Evolutionary conservation across 305 asterid genomes (phyloP).

Genomic region (Euphrasia arctica): DNA sequence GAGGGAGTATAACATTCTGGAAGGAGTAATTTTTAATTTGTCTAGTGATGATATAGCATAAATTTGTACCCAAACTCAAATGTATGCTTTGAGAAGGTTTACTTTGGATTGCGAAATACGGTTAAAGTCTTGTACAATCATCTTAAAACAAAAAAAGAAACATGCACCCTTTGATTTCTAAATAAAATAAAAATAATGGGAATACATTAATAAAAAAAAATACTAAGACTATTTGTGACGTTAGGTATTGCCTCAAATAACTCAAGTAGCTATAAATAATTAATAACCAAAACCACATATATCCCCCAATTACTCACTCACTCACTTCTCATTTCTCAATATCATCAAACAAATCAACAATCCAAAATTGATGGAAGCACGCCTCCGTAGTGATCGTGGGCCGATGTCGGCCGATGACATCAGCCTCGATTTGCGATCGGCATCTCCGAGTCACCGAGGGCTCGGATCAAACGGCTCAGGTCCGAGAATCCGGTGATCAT

Average conservation of each 20-base stretch:
- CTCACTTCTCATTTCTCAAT: background rate
- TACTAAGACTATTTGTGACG: background rate
- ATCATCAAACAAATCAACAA: no score
- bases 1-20: no score
- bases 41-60: no score
- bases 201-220: no score
- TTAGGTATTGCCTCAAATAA: background rate
- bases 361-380: constrained; percentile 37
- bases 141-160: no score
- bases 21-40: no score
- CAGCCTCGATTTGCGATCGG: constrained; percentile 71
- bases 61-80: no score
- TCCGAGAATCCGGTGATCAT: constrained; percentile 72
- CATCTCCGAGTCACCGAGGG: constrained; percentile 60
- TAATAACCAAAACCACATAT: background rate
- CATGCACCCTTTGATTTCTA: no score
- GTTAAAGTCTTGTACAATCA: no score
- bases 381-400: constrained; percentile 29
- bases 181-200: no score
- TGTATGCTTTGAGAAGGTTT: no score
- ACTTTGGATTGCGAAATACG: no score
- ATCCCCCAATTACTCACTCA: background rate
- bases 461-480: constrained; percentile 67
- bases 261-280: constrained; percentile 11
- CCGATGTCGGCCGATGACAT: constrained; percentile 38